Evolutionary conservation across 2,329 filamentous ascomycete species (phyloP).

Genomic region (Fusarium gaditjirri): DNA sequence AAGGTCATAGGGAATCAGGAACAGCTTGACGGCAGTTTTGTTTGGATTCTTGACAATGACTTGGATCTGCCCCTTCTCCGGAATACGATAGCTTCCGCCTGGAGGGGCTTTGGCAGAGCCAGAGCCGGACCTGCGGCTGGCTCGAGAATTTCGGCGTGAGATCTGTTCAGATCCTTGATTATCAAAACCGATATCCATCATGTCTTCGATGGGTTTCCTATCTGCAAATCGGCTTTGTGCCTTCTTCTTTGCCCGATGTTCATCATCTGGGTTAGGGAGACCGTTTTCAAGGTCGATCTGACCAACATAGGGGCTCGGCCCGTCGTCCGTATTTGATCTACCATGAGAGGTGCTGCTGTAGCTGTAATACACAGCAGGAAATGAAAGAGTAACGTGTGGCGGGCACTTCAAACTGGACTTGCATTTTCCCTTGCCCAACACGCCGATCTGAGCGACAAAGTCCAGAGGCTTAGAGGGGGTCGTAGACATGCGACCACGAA

Average conservation of each 20-base stretch:
- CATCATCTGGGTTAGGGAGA: constrained; percentile 65
- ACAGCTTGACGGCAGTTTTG: constrained; percentile 97
- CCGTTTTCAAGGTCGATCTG: constrained; percentile 90
- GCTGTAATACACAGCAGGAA: constrained; percentile 96
- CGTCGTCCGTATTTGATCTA: constrained; percentile 76
- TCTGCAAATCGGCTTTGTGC: constrained; percentile 58
- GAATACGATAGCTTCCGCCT: constrained; percentile 92
- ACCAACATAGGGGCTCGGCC: constrained; percentile 95
- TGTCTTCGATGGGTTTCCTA: constrained; percentile 45
- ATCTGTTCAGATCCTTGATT: constrained; percentile 29
- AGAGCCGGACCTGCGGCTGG: constrained; percentile 67
- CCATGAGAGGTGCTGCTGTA: constrained; percentile 77
- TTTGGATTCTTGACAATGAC: constrained; percentile 99
- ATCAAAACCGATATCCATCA: constrained; percentile 34
- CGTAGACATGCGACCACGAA: constrained; percentile 95
- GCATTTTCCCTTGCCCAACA: constrained; percentile 88
- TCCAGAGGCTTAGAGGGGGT: constrained; percentile 91
- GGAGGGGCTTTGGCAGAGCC: constrained; percentile 70
- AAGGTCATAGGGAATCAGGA: constrained; percentile 92
- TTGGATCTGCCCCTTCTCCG: constrained; percentile 91
- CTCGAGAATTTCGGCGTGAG: constrained; percentile 49
- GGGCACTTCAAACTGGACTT: constrained; percentile 87
- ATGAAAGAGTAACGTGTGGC: constrained; percentile 87
- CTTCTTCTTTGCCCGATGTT: constrained; percentile 60
- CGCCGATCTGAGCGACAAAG: constrained; percentile 95